Base-by-base conservation (phyloP, 805 yeast genomes). In the Brettanomyces naardenensis region DNA sequence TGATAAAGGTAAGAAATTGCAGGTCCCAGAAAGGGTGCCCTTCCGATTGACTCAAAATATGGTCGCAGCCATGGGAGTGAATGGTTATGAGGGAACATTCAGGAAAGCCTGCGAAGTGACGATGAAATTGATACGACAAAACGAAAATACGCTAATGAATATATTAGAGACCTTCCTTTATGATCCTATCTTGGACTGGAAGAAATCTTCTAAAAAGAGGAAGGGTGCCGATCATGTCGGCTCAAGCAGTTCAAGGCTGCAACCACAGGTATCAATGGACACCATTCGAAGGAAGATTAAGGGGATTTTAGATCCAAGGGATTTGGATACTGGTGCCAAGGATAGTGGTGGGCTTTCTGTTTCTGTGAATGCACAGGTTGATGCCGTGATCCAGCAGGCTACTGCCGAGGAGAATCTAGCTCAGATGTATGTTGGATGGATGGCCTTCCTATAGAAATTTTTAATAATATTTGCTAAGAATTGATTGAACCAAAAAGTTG, bases 391-490 rank as follows among this genome's bases (percentile, higher is more conserved):
- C 23, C 86, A 82, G 47, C 84, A 81, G 44, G 92, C 97, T 0
- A 72, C 84, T 0, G 77, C 86, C 2, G 65, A 65, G 4, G 85
- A 78, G 33, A 79, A 80, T 44, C 60, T 92, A 31, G 69, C 85
- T 22, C 81, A 72, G 47, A 90, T 92, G 98, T 92, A 86, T 58
- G 77, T 83, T 19, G 99, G 99, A 3, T 92, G 99, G 99, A 66
- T 77, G 61, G 73, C 92, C 6, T 78, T 80, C 57, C 68, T 80
- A 66, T 43, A 44, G 37, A 28, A 9, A n/a, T 18, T 11, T 28
- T 25, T 11, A 19, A 18, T 18, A 26, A 37, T 27, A 33, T 19
- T 20, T 18, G 26, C 10, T 28, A 32, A 6, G 25, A 15, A 20
- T 33, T n/a, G n/a, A 26, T n/a, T n/a, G n/a, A n/a, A n/a, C n/a